phyloP scores from a whole-genome alignment of 2,329 filamentous ascomycete genomes.

The Botrytis fragariae region DNA sequence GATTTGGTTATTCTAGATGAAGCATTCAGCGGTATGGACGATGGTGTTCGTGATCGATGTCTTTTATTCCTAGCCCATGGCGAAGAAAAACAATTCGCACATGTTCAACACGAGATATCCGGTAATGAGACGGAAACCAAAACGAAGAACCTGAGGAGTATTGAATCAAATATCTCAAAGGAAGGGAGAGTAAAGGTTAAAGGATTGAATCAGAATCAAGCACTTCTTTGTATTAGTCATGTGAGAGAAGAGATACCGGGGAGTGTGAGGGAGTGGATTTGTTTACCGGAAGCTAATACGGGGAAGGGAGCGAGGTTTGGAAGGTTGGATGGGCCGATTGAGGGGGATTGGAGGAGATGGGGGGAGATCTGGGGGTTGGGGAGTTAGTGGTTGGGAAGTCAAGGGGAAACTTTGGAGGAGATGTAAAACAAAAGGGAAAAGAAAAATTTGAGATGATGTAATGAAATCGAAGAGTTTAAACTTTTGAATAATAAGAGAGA shows the following conservation, averaged over 20 bases:
- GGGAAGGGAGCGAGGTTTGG: conserved; percentile 62
- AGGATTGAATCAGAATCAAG: conserved; percentile 69
- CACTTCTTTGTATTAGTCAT: conserved; percentile 89
- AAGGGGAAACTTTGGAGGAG: background rate
- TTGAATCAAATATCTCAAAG: conserved; percentile 48
- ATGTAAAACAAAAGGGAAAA: background rate
- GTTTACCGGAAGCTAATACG: conserved; percentile 73
- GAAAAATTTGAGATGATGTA: background rate
- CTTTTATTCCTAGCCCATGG: conserved; percentile 73
- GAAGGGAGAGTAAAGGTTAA: conserved; percentile 50
- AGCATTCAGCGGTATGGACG: conserved; percentile 83
- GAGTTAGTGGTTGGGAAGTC: background rate
- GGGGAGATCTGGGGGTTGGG: conserved; percentile 57
- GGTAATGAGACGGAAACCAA: background rate
- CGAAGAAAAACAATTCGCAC: conserved; percentile 46
- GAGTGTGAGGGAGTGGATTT: conserved; percentile 79
- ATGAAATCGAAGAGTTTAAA: background rate
- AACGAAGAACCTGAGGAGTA: conserved; percentile 30
- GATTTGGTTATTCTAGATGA: conserved; percentile 85
- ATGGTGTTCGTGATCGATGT: conserved; percentile 79
- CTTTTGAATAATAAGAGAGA: background rate
- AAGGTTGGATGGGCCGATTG: conserved; percentile 58
- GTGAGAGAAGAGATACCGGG: conserved; percentile 86
- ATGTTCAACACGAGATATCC: background rate
- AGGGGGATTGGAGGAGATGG: conserved; percentile 58